Base-by-base conservation (phyloP, 805 yeast genomes). In the Osmozyma mogii region DNA sequence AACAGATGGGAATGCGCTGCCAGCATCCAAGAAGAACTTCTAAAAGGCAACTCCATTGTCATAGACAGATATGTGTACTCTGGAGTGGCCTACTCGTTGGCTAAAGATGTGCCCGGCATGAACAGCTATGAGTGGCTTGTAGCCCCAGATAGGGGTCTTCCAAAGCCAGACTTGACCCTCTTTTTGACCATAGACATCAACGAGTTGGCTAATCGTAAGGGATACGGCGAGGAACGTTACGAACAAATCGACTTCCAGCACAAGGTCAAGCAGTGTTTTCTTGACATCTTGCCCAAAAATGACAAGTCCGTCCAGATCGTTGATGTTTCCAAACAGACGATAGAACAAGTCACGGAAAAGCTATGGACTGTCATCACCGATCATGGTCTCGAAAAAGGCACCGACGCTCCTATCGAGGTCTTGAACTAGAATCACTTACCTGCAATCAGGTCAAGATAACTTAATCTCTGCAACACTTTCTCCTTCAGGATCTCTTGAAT, bases 171-270 rank as follows among this genome's bases (percentile, higher is more conserved):
- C 53, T 37, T 81, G 28, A 81, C 89, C 0, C 32, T 92, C 1
- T 92, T 89, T 42, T 58, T 92, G 35, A 77, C 83, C 22, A 66
- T 82, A 24, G 58, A 69, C 47, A 54, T 38, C 36, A 68, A 56
- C 5, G 65, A 62, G 23, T 45, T 65, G 16, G 48, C 63, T 14
- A 39, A 50, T 12, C 65, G 97, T 32, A 75, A 74, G 8, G 94
- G 94, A 1, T 92, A 82, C 63, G 99, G 99, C 9, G 81, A 77
- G n/a, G 99, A 92, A 53, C 61, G 96, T 31, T 92, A 92, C 56
- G 99, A 92, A 52, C 70, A 68, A 16, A 51, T 54, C 4, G 75
- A 69, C 28, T 82, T 92, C 47, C 99, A 92, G 49, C 52, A 57
- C n/a, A 61, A 60, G 22, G 99, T 92, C 3, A 72, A 75, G 35